phyloP scores from a whole-genome alignment of 495 filamentous ascomycete genomes.

The Letharia lupina region DNA sequence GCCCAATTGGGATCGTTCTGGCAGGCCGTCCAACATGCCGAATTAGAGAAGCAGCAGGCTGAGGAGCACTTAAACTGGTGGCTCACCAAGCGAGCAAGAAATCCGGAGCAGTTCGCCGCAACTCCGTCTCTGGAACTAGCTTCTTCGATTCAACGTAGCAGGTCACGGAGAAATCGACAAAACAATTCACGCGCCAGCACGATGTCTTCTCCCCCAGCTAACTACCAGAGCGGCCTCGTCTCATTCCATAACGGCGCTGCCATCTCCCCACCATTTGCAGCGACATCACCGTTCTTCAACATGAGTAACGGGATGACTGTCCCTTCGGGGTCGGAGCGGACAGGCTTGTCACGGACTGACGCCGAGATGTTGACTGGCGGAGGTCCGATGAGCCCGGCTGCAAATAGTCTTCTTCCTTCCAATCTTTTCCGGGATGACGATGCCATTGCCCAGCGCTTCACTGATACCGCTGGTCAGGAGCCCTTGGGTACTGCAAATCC shows the following conservation, averaged over 20 bases:
- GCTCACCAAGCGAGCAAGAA: slow-evolving; percentile 36
- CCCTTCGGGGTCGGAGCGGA: slow-evolving; percentile 33
- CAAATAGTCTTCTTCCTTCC: slow-evolving; percentile 67
- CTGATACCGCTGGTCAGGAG: slow-evolving; percentile 32
- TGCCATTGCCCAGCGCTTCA: slow-evolving; percentile 44
- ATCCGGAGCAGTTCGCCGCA: slow-evolving; percentile 36
- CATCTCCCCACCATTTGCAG: slow-evolving; percentile 42
- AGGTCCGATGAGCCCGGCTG: slow-evolving; percentile 73
- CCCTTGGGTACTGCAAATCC: slow-evolving; percentile 20
- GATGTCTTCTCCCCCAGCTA: slow-evolving; percentile 39
- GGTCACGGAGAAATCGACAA: slow-evolving; percentile 42
- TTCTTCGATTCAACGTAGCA: slow-evolving; percentile 31
- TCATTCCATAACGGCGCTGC: slow-evolving; percentile 40
- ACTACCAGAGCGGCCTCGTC: slow-evolving; percentile 33
- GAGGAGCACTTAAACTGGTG: slow-evolving; percentile 46
- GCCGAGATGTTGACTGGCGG: slow-evolving; percentile 45
- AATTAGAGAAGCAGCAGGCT: slow-evolving; percentile 45
- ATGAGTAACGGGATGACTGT: slow-evolving; percentile 50
- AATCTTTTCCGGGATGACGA: slow-evolving; percentile 75
- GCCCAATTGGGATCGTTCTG: slow-evolving; percentile 44
- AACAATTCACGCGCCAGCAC: slow-evolving; percentile 43
- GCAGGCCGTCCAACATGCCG: slow-evolving; percentile 39
- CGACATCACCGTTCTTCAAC: slow-evolving; percentile 48
- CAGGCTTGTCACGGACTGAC: slow-evolving; percentile 36
- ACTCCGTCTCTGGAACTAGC: slow-evolving; percentile 39